These are phyloP conservation scores for Fusarium sp. DNA, from an alignment of 2,329 filamentous ascomycete genomes.

Conservation along the genomic window DNA sequence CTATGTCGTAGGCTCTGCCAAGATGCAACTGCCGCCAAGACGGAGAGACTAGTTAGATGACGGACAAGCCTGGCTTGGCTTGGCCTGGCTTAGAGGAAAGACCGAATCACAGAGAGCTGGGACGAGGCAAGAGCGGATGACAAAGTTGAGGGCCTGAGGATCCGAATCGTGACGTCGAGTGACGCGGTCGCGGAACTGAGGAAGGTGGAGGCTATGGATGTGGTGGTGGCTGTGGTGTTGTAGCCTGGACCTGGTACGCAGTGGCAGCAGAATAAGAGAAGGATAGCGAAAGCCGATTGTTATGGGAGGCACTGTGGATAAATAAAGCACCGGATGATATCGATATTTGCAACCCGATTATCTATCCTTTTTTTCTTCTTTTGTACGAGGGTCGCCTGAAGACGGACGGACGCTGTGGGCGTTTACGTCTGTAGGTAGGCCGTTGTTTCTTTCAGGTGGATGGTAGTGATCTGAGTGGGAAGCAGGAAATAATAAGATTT, in stretches of 20 bases:
- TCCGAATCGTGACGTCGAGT: slow-evolving; percentile 19
- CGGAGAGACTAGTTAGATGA: slow-evolving; percentile 28
- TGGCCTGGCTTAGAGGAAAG: slow-evolving; percentile 14
- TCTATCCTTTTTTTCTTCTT: background rate
- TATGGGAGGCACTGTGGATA: background rate
- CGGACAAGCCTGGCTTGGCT: slow-evolving; percentile 35
- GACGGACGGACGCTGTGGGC: slow-evolving; percentile 25
- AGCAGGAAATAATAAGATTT: slow-evolving; percentile 40
- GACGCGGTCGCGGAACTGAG: slow-evolving; percentile 9
- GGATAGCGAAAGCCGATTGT: background rate
- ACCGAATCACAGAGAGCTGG: slow-evolving; percentile 26
- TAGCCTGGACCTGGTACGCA: slow-evolving; percentile 10
- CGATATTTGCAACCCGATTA: background rate
- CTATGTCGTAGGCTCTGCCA: slow-evolving; percentile 29
- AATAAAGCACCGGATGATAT: background rate
- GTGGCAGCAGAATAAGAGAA: slow-evolving; percentile 16
- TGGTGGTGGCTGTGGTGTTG: slow-evolving; percentile 23
- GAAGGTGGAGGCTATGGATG: background rate
- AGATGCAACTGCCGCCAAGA: slow-evolving; percentile 36
- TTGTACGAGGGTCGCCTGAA: slow-evolving; percentile 29
- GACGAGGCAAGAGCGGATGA: background rate
- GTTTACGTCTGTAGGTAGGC: slow-evolving; percentile 11
- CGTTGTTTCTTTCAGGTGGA: slow-evolving; percentile 9
- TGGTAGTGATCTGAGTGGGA: slow-evolving; percentile 32
- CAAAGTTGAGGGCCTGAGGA: background rate